A percentile compares a stretch with the other conserved stretches of the same genome.
phyloP scores from a whole-genome alignment of 306 rosid species.

The Citrullus amarus region DNA sequence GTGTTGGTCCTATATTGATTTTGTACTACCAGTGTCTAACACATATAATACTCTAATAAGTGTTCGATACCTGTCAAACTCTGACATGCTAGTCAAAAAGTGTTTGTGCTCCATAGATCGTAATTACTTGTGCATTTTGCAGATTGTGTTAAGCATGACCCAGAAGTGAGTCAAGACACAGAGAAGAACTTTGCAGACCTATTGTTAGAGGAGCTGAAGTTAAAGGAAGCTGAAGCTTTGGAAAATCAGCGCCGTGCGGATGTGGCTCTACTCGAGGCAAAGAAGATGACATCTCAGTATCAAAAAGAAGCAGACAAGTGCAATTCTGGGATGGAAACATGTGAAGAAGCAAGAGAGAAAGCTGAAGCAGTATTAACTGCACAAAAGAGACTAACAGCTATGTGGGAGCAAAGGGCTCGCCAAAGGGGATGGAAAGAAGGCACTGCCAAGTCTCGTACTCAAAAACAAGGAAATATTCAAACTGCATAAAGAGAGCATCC shows the following conservation, averaged over 20 bases:
- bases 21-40: too few relatives aligned
- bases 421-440: slow-evolving; percentile 98
- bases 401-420: slow-evolving; percentile 93
- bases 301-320: slow-evolving; percentile 99
- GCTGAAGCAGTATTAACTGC: slow-evolving; percentile 51
- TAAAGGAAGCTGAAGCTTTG: slow-evolving; percentile 59
- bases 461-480: slow-evolving; percentile 51
- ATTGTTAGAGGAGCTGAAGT: slow-evolving; percentile 76
- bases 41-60: too few relatives aligned
- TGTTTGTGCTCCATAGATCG: too few relatives aligned
- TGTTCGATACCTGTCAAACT: too few relatives aligned
- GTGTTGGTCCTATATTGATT: too few relatives aligned
- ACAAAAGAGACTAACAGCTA: slow-evolving; percentile 58
- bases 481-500: slow-evolving; percentile 23
- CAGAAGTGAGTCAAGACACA: slow-evolving; percentile 73
- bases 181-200: slow-evolving; percentile 87
- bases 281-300: slow-evolving; percentile 90
- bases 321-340: slow-evolving; percentile 96
- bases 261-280: slow-evolving; percentile 91
- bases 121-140: slow-evolving; percentile 13
- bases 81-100: too few relatives aligned
- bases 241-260: slow-evolving; percentile 72
- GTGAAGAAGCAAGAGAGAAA: slow-evolving; percentile 94
- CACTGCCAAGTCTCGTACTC: slow-evolving; percentile 37
- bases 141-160: slow-evolving; percentile 92